Conservation (phyloP, 331 rosid species). For the Cucumis variabilis region DNA sequence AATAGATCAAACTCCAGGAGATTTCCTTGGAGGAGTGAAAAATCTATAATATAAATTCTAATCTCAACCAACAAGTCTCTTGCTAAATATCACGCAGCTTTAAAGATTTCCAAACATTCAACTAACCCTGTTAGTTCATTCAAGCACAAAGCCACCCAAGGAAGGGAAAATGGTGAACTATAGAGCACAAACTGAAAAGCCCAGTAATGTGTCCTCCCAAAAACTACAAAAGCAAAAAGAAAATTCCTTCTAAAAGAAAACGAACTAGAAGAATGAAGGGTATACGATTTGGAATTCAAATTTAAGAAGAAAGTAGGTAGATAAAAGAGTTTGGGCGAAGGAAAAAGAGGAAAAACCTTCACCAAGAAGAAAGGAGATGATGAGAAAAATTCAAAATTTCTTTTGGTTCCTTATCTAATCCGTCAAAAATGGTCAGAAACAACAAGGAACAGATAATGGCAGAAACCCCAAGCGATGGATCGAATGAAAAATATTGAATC, state of each 20-base stretch:
- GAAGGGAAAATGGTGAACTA: not conserved
- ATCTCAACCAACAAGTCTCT: not conserved
- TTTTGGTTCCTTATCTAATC: not conserved
- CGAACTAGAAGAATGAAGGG: constrained; percentile 38
- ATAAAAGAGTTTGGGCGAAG: constrained; percentile 7
- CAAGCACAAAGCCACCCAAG: not conserved
- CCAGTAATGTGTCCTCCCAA: too few species aligned
- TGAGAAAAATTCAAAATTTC: not conserved
- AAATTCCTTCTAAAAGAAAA: not conserved
- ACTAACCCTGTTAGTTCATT: not conserved
- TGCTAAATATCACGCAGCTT: not conserved
- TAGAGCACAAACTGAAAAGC: not conserved
- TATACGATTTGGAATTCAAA: constrained; percentile 29
- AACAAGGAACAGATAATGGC: too few species aligned
- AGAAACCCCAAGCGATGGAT: constrained; percentile 21
- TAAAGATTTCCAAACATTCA: not conserved
- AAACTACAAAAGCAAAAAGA: not conserved
- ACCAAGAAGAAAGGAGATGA: not conserved
- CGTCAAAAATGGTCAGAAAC: not conserved
- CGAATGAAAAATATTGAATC: not conserved
- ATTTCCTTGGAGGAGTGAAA: constrained; percentile 6
- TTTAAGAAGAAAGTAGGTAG: constrained; percentile 18
- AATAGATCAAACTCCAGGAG: too few species aligned
- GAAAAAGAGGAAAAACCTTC: constrained; percentile 4
- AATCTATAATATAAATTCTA: not conserved